Percentiles rank a stretch among this genome's conserved stretches.
phyloP scores from a whole-genome alignment of 169 alveolate genomes.

The Plasmodium gaboni region DNA sequence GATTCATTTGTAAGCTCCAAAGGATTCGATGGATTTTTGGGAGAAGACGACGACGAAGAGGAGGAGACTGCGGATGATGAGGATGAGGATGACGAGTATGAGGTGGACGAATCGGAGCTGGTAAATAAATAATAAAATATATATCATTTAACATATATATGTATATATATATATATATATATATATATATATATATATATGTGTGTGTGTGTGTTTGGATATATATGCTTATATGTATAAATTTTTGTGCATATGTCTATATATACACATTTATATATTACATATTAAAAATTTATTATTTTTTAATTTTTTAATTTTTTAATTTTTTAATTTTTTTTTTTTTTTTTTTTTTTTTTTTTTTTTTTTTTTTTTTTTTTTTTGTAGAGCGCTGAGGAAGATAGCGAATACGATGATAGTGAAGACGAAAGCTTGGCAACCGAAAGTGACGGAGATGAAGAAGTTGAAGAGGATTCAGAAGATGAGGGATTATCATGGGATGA shows the following conservation, averaged over 20 bases:
- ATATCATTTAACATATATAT: not conserved
- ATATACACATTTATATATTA: too few relatives aligned
- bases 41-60: conserved; percentile 91
- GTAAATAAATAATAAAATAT: conserved; percentile 50
- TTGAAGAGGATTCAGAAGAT: conserved; percentile 90
- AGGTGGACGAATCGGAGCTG: conserved; percentile 81
- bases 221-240: too few relatives aligned
- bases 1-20: conserved; percentile 90
- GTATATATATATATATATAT: not conserved
- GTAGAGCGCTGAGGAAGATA: conserved; percentile 82
- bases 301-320: too few relatives aligned
- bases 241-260: too few relatives aligned
- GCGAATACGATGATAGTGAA: conserved; percentile 82
- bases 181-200: not conserved
- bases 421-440: conserved; percentile 88
- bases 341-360: too few relatives aligned
- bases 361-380: not conserved
- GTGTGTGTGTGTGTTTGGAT: too few relatives aligned
- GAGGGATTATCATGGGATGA: conserved; percentile 93
- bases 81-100: conserved; percentile 87
- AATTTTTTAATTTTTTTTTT: too few relatives aligned
- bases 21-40: conserved; percentile 90
- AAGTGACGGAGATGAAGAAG: conserved; percentile 89
- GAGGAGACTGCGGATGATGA: conserved; percentile 87
- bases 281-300: too few relatives aligned